Conservation (phyloP, 2,329 filamentous ascomycete genomes). For the Botrytis porri region DNA sequence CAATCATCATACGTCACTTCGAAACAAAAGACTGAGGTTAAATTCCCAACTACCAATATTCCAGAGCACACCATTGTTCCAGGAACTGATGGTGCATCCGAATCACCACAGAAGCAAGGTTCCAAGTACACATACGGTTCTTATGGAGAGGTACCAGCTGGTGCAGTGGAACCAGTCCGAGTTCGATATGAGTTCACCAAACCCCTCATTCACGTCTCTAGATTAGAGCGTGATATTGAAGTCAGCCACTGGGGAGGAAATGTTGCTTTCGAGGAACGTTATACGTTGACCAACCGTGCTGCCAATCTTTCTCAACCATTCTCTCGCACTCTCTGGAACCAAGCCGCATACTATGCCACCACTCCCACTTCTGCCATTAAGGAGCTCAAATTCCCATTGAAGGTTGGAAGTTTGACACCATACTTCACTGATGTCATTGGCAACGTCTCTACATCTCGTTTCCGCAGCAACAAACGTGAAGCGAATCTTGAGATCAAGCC, state of each 20-base stretch:
- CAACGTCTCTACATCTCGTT: conserved; percentile 91
- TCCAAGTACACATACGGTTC: conserved; percentile 86
- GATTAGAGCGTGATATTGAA: conserved; percentile 86
- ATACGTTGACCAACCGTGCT: conserved; percentile 81
- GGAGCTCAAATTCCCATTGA: conserved; percentile 76
- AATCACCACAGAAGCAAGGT: conserved; percentile 76
- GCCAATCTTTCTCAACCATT: conserved; percentile 74
- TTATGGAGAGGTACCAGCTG: conserved; percentile 78
- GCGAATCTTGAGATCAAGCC: conserved; percentile 88
- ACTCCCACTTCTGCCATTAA: conserved; percentile 75
- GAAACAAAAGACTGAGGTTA: conserved; percentile 97
- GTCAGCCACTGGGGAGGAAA: conserved; percentile 99
- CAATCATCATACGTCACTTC: conserved; percentile 79
- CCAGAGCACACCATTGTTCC: conserved; percentile 81
- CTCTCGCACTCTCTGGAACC: conserved; percentile 73
- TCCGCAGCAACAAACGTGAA: conserved; percentile 73
- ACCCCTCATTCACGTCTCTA: conserved; percentile 75
- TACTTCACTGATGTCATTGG: conserved; percentile 97
- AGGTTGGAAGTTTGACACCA: conserved; percentile 74
- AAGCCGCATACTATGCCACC: conserved; percentile 66
- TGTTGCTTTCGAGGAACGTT: conserved; percentile 89
- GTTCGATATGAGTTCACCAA: conserved; percentile 96
- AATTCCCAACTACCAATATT: conserved; percentile 73
- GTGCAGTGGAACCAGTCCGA: conserved; percentile 66
- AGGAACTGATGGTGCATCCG: conserved; percentile 54